phyloP scores from a whole-genome alignment of 148 eudicot species.

The Rhododendron molle region DNA sequence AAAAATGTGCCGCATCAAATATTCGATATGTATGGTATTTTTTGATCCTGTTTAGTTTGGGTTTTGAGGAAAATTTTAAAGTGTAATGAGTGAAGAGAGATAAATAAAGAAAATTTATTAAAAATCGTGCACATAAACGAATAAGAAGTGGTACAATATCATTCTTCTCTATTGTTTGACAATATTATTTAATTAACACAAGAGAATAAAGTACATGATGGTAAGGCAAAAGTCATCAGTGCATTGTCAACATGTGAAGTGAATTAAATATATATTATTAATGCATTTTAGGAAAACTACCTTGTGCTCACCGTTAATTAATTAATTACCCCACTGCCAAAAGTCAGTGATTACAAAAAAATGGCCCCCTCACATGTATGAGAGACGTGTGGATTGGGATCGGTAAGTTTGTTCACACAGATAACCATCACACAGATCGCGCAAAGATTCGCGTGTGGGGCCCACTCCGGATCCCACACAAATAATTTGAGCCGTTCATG shows the following conservation, averaged over 20 bases:
- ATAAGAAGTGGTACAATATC: not conserved
- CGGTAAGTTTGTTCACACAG: too few species aligned
- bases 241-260: not conserved
- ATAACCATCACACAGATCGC: too few species aligned
- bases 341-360: not conserved
- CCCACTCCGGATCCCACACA: rapidly evolving
- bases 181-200: not conserved
- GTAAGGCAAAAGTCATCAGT: not conserved
- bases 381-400: too few species aligned
- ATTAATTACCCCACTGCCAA: not conserved
- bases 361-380: too few species aligned
- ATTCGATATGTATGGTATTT: not conserved
- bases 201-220: not conserved
- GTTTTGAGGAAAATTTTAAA: too few species aligned
- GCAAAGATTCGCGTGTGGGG: too few species aligned
- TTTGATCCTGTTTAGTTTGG: too few species aligned
- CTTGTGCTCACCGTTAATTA: not conserved
- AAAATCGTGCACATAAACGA: too few species aligned
- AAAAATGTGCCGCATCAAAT: too few species aligned
- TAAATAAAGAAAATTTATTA: too few species aligned
- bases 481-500: too few species aligned
- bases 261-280: not conserved
- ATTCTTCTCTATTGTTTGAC: not conserved
- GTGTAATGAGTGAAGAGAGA: too few species aligned
- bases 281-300: not conserved